Conservation (phyloP, 805 yeast genomes). For the Saitoella complicata region DNA sequence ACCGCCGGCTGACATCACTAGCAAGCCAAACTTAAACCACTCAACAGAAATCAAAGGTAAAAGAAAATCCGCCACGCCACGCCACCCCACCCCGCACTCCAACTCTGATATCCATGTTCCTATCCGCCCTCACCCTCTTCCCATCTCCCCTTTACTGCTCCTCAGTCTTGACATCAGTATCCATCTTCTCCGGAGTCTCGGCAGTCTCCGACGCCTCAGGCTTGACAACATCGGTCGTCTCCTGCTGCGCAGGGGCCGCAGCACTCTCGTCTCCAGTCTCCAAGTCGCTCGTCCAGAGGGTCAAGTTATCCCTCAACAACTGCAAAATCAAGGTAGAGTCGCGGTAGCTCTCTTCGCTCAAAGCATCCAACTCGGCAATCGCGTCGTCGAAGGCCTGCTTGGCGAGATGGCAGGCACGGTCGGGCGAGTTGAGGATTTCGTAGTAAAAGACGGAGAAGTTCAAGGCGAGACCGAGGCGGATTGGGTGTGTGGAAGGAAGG, state of each 20-base stretch:
- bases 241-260: constrained; percentile 21
- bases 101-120: too few species aligned
- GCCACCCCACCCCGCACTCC: too few species aligned
- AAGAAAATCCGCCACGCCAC: too few species aligned
- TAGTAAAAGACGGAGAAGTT: constrained; percentile 96
- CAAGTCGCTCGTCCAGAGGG: constrained; percentile 94
- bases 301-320: constrained; percentile 92
- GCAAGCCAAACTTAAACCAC: too few species aligned
- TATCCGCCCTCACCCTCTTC: too few species aligned
- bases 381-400: constrained; percentile 99
- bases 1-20: too few species aligned
- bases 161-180: too few species aligned
- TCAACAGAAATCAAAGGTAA: too few species aligned
- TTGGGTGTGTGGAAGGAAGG: constrained; percentile 97
- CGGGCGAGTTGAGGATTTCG: constrained; percentile 95
- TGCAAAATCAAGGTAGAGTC: constrained; percentile 98
- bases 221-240: constrained; percentile 16
- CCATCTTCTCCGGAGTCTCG: neutral
- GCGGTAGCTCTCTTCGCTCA: constrained; percentile 95
- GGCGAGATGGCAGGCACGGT: constrained; percentile 96
- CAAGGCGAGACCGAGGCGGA: constrained; percentile 92
- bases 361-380: constrained; percentile 93
- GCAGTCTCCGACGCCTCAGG: constrained; percentile 7
- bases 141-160: too few species aligned
- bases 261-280: constrained; percentile 49